Evolutionary conservation across 2,329 filamentous ascomycete genomes (phyloP), one percentile per base, ranked within the genome.

Genomic region (Periconia digitata): DNA sequence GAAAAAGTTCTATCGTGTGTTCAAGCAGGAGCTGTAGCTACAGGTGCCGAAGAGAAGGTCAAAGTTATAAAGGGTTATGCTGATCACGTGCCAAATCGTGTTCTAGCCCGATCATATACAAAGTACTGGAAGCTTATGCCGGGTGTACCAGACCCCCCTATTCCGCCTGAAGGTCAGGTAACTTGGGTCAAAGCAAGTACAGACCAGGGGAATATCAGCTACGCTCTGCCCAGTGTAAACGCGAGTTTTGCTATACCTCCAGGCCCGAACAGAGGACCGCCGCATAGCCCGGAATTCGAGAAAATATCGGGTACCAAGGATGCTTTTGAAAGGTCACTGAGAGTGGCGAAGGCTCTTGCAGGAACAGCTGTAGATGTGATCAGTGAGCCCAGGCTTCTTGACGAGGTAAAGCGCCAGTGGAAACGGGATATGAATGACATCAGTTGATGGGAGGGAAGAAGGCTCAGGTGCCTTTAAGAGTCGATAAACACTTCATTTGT

Each of bases 151-250:
- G 50, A 54, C 6, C 58, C 56, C 12, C 47, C 34, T 15, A 59
- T 56, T 10, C 56, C 53, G 2, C 37, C 53, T 6, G 24, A 18
- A n/a, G 56, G 50, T 17, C 45, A 54, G 40, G 50, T 51, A 29
- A 63, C 58, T 22, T 56, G 44, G 32, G 56, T 61, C n/a, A 75
- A 72, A 57, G 81, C 81, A 4, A 82, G 79, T 53, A 83, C 80
- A 0, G 82, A 85, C 58, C 80, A 84, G 66, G 83, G 82, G 0
- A 76, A 85, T 51, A 65, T 85, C 45, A 82, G 78, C 54, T 78
- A 84, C 56, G 78, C 73, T 1, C 75, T 84, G 71, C 83, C 82
- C 34, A 80, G 77, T 44, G 61, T 85, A 32, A 79, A 74, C 46
- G 70, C 74, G 1, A 76, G 76, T 6, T 84, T 83, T 57, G 71